These are phyloP conservation scores for Magnolia officinalis DNA, from an alignment of 164 flowering plant genomes.

Conservation along the genomic window DNA sequence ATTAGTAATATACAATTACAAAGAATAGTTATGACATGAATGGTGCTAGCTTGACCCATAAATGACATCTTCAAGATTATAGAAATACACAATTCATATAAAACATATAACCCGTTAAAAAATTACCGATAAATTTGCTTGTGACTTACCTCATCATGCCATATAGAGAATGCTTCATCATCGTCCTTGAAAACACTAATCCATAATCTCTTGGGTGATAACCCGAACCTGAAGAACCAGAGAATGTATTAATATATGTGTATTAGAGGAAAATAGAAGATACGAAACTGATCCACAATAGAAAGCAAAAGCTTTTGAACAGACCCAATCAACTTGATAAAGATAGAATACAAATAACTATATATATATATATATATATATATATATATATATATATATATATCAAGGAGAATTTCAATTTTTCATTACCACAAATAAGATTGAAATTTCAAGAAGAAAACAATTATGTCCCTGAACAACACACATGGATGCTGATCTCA, in stretches of 20 bases:
- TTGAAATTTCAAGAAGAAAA: neutral
- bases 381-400: no score
- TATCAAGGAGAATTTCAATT: no score
- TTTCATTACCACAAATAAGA: neutral
- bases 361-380: no score
- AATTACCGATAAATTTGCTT: neutral
- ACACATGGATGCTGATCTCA: neutral
- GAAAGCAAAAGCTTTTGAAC: no score
- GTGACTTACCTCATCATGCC: constrained; percentile 72
- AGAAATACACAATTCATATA: neutral
- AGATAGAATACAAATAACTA: no score
- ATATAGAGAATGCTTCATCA: constrained; percentile 82
- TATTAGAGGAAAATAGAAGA: neutral
- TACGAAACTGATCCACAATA: neutral
- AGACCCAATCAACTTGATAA: neutral
- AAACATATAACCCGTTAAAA: neutral
- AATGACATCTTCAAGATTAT: neutral
- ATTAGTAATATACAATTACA: neutral
- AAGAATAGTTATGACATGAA: neutral
- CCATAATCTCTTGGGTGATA: constrained; percentile 82
- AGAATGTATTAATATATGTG: neutral
- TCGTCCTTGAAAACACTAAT: constrained; percentile 86
- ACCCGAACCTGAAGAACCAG: constrained; percentile 45
- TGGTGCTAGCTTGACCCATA: neutral
- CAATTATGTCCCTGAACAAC: neutral